Base-by-base conservation (phyloP, 2,329 filamentous ascomycete species). In the Aspergillus sp. region DNA sequence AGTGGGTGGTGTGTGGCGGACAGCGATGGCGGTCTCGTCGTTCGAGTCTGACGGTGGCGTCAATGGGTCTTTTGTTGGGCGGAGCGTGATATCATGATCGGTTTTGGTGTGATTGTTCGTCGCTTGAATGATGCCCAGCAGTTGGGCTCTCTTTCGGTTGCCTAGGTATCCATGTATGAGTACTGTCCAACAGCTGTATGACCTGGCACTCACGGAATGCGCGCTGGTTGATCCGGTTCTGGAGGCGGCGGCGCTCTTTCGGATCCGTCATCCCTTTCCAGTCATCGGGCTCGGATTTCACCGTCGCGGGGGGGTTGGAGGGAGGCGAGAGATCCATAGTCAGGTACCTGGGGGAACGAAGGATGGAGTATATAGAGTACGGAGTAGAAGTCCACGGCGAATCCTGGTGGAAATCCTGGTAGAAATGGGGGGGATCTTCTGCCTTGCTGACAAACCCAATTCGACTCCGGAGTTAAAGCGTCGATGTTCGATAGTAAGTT, bases 211-310 rank as follows among this genome's bases (percentile, higher is more conserved):
- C 51, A 67, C 65, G 56, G 41, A 54, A 60, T 6, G 64, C 62
- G 43, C 61, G 49, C 51, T 67, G 65, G 20, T 67, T 67, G 19
- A 66, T 55, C 14, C 65, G 56, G 51, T 67, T 67, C 43, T 67
- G 65, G 20, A 57, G 52, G 26, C 62, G 50, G n/a, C 65, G 59
- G 5, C 65, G 60, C 49, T 66, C 64, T 32, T 53, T 53, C 7
- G 59, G 59, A 30, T 66, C 63, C 2, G 55, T 61, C 5, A 65
- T 45, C 8, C 60, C 60, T 4, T 53, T 45, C 62, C 62, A 65
- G 16, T 64, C 50, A 45, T 64, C 62, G 2, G 32, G 44, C 22
- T 40, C 4, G 19, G 43, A 30, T 14, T 45, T 33, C 9, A 30
- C 13, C 22, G 35, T 49, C 52, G 45, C 17, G 8, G 46, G 20